These are phyloP conservation scores for Scutellaria baicalensis DNA, from an alignment of 257 asterid species.

Conservation along the genomic window DNA sequence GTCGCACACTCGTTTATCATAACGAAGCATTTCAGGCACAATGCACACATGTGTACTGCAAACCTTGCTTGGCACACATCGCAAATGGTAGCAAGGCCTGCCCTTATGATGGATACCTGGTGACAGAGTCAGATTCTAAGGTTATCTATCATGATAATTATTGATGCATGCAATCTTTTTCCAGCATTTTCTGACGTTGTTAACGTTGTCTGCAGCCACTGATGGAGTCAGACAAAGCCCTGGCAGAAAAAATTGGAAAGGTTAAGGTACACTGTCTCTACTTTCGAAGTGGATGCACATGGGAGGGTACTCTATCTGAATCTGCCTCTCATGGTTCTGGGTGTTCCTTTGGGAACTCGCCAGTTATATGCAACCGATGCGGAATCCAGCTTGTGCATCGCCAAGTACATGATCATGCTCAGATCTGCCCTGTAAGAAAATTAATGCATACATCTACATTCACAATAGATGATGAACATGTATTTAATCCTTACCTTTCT, in stretches of 20 bases:
- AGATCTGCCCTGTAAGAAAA: conserved; percentile 72
- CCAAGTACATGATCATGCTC: conserved; percentile 96
- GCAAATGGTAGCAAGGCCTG: conserved; percentile 74
- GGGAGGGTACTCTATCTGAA: conserved; percentile 84
- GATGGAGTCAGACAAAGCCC: conserved; percentile 54
- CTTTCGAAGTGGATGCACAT: conserved; percentile 86
- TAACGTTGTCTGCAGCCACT: conserved; percentile 56
- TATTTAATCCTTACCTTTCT: neutral
- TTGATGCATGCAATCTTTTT: conserved; percentile 7
- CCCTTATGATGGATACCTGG: conserved; percentile 94
- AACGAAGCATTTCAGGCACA: conserved; percentile 81
- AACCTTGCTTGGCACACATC: conserved; percentile 75
- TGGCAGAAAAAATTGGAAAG: conserved; percentile 74
- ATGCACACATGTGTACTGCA: conserved; percentile 93
- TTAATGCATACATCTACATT: neutral
- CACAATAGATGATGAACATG: neutral
- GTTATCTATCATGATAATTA: conserved; percentile 24
- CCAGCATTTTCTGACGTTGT: conserved; percentile 14
- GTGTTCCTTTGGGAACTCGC: conserved; percentile 77
- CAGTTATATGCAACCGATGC: conserved; percentile 86
- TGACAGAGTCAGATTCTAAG: conserved; percentile 82
- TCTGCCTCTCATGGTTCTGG: conserved; percentile 66
- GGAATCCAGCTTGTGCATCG: conserved; percentile 85
- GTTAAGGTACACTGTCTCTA: conserved; percentile 80
- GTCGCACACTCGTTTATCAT: conserved; percentile 91